Percentiles rank a stretch among this genome's conserved stretches.
Evolutionary conservation across 169 alveolate species (phyloP).

Genomic region (Theileria orientalis): DNA sequence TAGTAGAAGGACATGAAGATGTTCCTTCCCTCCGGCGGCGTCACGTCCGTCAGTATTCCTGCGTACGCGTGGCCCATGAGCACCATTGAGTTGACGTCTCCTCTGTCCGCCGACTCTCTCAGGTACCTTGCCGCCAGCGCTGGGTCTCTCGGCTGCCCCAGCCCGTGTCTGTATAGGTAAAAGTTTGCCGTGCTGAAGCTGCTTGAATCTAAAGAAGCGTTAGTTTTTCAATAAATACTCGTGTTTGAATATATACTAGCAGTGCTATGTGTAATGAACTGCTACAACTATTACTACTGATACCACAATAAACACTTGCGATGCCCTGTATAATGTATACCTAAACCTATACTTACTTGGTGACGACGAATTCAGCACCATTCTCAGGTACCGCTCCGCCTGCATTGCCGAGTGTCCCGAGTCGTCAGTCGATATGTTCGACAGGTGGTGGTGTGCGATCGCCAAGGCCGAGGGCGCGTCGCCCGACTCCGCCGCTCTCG

Average conservation of each 20-base stretch:
- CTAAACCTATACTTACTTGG: neutral
- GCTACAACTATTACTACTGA: neutral
- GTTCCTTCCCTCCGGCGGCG: constrained; percentile 79
- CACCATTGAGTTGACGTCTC: constrained; percentile 81
- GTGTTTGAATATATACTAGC: neutral
- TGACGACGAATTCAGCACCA: constrained; percentile 31
- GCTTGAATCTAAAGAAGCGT: constrained; percentile 16
- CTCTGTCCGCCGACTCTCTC: constrained; percentile 80
- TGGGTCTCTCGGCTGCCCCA: constrained; percentile 73
- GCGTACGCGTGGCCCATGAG: constrained; percentile 84
- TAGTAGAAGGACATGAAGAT: constrained; percentile 78
- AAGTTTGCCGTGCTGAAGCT: constrained; percentile 66
- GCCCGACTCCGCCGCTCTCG: constrained; percentile 84
- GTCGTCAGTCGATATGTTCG: constrained; percentile 15
- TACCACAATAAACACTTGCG: neutral
- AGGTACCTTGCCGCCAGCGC: constrained; percentile 77
- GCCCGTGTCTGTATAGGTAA: constrained; percentile 72
- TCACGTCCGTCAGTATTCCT: constrained; percentile 77
- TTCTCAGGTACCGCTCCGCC: constrained; percentile 59
- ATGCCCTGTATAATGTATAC: neutral
- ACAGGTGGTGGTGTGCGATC: constrained; percentile 68
- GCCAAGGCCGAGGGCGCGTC: constrained; percentile 84
- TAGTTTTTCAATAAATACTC: constrained; percentile 32
- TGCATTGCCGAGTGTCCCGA: constrained; percentile 18
- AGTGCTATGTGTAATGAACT: constrained; percentile 37